phyloP scores from a whole-genome alignment of 805 yeast genomes.

The Suhomyces kilbournensis region DNA sequence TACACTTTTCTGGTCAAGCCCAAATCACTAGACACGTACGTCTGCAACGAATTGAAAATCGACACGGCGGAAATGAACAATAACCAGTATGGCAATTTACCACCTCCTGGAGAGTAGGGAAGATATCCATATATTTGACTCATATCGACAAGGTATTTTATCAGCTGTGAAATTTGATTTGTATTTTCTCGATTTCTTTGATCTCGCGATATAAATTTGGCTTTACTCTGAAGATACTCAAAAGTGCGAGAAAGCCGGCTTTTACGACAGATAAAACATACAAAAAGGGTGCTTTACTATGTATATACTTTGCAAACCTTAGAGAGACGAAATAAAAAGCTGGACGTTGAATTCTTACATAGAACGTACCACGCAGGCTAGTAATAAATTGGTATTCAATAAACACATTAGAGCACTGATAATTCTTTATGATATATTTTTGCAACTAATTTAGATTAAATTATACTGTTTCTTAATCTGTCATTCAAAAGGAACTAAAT shows the following conservation, averaged over 20 bases:
- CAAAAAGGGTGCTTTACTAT: neutral
- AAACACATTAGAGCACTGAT: neutral
- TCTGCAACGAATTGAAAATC: slow-evolving; percentile 83
- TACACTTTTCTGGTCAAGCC: slow-evolving; percentile 79
- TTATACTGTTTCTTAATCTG: neutral
- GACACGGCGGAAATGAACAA: slow-evolving; percentile 77
- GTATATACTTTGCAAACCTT: neutral
- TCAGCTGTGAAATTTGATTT: neutral
- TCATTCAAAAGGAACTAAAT: neutral
- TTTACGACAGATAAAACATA: neutral
- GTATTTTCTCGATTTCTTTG: neutral
- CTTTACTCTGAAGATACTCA: neutral
- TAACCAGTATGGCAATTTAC: slow-evolving; percentile 37
- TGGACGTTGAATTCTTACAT: neutral
- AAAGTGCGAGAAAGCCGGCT: too few relatives aligned
- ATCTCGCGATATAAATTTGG: neutral
- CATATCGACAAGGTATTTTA: neutral
- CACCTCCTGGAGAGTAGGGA: slow-evolving; percentile 22
- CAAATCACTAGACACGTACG: slow-evolving; percentile 68
- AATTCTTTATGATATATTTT: neutral
- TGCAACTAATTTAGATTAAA: neutral
- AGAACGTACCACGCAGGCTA: neutral
- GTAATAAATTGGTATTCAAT: neutral
- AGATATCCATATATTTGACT: slow-evolving; percentile 1
- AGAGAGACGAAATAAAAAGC: neutral